Conservation (phyloP, 345 rosid species). For the Eucalyptus erythrocorys region DNA sequence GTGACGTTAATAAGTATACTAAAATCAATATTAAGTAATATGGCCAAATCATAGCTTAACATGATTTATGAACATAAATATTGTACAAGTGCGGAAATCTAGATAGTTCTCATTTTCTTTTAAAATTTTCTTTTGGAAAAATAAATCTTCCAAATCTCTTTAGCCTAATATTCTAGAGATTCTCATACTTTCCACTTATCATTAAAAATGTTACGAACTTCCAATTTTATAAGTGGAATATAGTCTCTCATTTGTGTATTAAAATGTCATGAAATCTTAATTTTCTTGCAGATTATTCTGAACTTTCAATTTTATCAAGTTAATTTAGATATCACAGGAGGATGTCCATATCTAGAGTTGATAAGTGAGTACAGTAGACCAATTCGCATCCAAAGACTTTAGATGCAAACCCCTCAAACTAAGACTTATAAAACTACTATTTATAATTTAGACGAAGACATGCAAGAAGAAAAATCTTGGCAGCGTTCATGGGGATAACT, state of each 20-base stretch:
- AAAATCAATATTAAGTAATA: neutral
- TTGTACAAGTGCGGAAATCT: neutral
- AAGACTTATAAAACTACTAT: neutral
- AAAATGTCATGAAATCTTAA: neutral
- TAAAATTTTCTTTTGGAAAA: no score
- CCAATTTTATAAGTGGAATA: neutral
- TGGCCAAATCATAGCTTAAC: neutral
- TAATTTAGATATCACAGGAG: neutral
- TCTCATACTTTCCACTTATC: neutral
- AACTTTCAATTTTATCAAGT: neutral
- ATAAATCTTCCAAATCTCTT: neutral
- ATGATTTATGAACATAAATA: no score
- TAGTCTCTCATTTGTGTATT: neutral
- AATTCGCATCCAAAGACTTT: neutral
- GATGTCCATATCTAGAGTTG: neutral
- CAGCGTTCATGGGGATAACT: neutral
- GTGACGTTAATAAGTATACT: neutral
- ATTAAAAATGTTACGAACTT: neutral
- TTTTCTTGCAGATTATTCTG: neutral
- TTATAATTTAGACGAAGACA: neutral
- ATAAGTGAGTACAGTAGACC: neutral
- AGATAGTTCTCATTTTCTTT: no score
- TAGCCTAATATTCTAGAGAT: neutral
- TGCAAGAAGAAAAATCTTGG: neutral
- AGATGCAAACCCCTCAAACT: no score